Base-by-base conservation (phyloP, 2,329 filamentous ascomycete species). In the Dryadomyces quercivorus region DNA sequence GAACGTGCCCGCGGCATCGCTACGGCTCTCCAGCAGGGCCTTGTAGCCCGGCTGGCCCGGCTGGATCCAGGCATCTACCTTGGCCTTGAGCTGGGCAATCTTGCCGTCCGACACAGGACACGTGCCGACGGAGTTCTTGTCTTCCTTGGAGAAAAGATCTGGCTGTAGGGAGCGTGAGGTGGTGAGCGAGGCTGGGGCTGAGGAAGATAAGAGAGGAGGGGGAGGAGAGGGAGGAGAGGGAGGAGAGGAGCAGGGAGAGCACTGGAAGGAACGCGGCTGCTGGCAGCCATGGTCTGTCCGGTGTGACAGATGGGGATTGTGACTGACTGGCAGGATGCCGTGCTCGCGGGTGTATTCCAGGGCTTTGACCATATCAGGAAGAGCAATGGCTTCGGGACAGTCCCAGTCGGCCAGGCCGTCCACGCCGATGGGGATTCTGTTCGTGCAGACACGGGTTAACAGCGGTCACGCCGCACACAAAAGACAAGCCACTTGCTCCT, bases 381-480 rank as follows among this genome's bases (percentile, higher is more conserved):
- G 75, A 60, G 91, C 80, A 54, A 98, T 73, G 9, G 91, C 78
- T 59, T 84, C 86, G 16, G 88, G 74, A 62, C 91, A 95, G 69
- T 98, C 93, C 92, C 93, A 97, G 71, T 98, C 91, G 59, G 86
- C 74, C 13, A 95, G 72, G 15, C 77, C 81, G 56, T 82, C 63
- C 21, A 43, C 53, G 59, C 72, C 80, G 18, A 66, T 69, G 5
- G 81, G 80, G 2, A 84, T 68, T 56, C 80, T 82, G 21, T 8
- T 15, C 2, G n/a, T 31, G 20, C 5, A 16, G 7, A 5, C 9
- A 15, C 21, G 6, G 13, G 36, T 54, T 15, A 49, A 36, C 26
- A 34, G 34, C 1, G 13, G 2, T 20, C 9, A n/a, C 8, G 15
- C n/a, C 1, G 2, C 5, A 40, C 13, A n/a, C 12, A 9, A 13